These are phyloP conservation scores for Taiozyma sp. DNA, from an alignment of 1,139 yeast genomes.

Conservation along the genomic window DNA sequence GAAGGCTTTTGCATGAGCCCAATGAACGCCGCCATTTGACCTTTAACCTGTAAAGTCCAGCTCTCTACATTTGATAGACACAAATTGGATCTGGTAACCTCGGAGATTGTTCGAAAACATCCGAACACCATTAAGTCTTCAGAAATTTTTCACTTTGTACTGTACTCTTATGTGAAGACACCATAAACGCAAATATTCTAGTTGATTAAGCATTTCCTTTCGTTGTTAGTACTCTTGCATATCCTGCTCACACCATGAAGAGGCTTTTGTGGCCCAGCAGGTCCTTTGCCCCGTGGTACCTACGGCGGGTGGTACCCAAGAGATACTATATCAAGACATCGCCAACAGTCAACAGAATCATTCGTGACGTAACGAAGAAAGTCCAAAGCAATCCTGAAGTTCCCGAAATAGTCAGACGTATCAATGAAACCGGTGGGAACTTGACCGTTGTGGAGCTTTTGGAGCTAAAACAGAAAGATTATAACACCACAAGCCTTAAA, in stretches of 20 bases:
- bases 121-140: neutral
- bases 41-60: too few relatives aligned
- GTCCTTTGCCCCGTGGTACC: neutral
- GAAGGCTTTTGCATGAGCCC: slow-evolving; percentile 17
- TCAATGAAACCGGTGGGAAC: slow-evolving; percentile 10
- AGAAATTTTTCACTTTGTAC: neutral
- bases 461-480: slow-evolving; percentile 3
- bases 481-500: neutral
- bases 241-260: neutral
- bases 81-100: neutral
- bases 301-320: neutral
- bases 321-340: neutral
- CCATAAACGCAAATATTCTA: neutral
- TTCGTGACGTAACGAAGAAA: neutral
- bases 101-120: neutral
- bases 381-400: neutral
- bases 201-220: neutral
- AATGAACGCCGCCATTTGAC: neutral
- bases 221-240: neutral
- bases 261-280: neutral
- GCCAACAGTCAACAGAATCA: neutral
- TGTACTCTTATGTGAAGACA: neutral
- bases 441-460: slow-evolving; percentile 4
- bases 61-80: neutral
- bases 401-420: neutral